Percentiles rank a stretch among this genome's conserved stretches.
phyloP scores from a whole-genome alignment of 2,329 filamentous ascomycete genomes.

The Akanthomyces dipterigenus region DNA sequence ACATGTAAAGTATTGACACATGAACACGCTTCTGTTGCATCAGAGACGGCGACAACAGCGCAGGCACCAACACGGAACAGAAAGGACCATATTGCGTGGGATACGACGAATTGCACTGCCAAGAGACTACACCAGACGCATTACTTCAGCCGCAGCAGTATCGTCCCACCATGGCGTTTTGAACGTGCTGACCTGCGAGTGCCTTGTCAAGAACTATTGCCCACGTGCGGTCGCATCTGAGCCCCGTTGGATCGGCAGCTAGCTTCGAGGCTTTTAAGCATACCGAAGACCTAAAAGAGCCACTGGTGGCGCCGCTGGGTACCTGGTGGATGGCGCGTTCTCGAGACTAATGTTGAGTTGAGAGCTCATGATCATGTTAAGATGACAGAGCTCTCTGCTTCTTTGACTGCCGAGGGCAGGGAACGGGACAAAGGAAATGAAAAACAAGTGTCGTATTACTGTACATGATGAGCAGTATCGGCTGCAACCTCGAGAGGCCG shows the following conservation, averaged over 20 bases:
- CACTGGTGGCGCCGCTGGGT: neutral
- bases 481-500: neutral
- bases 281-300: neutral
- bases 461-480: neutral
- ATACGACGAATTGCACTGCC: neutral
- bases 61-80: neutral
- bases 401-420: neutral
- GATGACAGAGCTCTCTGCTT: too few relatives aligned
- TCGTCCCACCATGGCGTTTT: neutral
- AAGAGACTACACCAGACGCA: neutral
- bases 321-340: neutral
- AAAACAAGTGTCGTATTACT: neutral
- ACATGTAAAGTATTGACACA: neutral
- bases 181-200: neutral
- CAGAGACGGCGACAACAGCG: neutral
- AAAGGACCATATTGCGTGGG: too few relatives aligned
- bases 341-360: too few relatives aligned
- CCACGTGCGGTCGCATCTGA: constrained; percentile 6
- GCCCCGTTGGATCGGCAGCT: constrained; percentile 3
- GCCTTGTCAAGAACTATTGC: neutral
- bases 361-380: neutral
- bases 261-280: neutral
- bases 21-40: neutral
- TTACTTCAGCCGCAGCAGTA: constrained; percentile 1
- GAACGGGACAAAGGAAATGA: neutral